phyloP scores from a whole-genome alignment of 805 yeast species.

The Yarrowia osloensis region DNA sequence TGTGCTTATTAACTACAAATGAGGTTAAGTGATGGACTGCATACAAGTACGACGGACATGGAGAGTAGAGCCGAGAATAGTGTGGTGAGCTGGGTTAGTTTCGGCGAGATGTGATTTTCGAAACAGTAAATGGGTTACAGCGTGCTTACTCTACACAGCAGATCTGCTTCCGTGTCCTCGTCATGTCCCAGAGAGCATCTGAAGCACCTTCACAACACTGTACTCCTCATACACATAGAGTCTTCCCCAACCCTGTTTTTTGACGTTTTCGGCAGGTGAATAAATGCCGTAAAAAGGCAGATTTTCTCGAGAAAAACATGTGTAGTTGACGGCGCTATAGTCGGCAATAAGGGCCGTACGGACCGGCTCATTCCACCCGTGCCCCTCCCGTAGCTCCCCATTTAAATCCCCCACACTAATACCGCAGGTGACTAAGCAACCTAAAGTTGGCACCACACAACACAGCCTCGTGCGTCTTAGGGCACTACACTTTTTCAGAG shows the following conservation, averaged over 20 bases:
- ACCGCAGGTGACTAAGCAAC: conserved; percentile 26
- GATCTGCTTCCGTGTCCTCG: too few relatives aligned
- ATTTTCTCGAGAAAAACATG: neutral
- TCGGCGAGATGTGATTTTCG: too few relatives aligned
- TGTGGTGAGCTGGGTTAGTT: neutral
- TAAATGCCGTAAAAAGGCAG: neutral
- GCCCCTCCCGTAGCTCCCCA: neutral
- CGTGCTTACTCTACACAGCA: too few relatives aligned
- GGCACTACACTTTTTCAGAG: conserved; percentile 26
- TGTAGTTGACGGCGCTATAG: neutral
- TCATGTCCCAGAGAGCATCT: too few relatives aligned
- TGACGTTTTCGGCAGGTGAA: neutral
- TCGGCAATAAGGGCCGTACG: neutral
- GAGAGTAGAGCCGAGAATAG: neutral
- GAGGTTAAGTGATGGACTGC: conserved; percentile 5
- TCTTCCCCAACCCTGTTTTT: conserved; percentile 1
- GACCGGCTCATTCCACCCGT: neutral
- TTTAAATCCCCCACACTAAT: neutral
- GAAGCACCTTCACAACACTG: too few relatives aligned
- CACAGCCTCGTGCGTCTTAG: conserved; percentile 24
- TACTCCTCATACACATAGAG: too few relatives aligned
- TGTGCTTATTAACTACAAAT: neutral
- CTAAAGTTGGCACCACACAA: conserved; percentile 16
- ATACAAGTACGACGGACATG: conserved; percentile 2
- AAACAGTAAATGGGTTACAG: too few relatives aligned